phyloP scores from a whole-genome alignment of 352 stramenopile genomes.

The Phytopythium chamaehyphon region DNA sequence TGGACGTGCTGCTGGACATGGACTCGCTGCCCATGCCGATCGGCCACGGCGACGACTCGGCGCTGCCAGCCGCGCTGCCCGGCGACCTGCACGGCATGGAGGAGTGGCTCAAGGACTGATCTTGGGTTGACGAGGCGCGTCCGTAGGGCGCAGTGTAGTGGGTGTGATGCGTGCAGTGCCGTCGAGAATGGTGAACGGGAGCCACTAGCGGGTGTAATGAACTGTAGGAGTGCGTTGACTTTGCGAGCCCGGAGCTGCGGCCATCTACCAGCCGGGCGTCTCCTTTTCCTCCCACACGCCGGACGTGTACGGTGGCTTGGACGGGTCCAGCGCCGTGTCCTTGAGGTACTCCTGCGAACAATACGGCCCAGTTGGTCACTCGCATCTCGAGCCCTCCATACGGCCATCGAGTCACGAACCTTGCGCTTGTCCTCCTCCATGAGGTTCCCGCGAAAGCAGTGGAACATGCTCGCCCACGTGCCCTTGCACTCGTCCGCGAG shows the following conservation, averaged over 20 bases:
- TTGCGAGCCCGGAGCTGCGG: not conserved
- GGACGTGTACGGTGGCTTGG: conserved; percentile 41
- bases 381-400: too few species aligned
- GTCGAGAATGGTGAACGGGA: not conserved
- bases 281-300: conserved; percentile 69
- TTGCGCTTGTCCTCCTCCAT: conserved; percentile 73
- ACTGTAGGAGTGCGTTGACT: not conserved
- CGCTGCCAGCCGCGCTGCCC: conserved; percentile 45
- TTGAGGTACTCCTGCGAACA: conserved; percentile 51
- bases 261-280: conserved; percentile 56
- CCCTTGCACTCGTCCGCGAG: conserved; percentile 74
- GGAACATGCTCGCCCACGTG: conserved; percentile 78
- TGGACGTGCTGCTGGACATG: conserved; percentile 57
- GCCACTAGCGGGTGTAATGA: too few species aligned
- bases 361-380: too few species aligned
- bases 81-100: conserved; percentile 77
- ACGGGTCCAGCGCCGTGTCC: conserved; percentile 58
- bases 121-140: conserved; percentile 6
- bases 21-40: conserved; percentile 68
- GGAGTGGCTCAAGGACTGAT: conserved; percentile 74
- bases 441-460: conserved; percentile 72
- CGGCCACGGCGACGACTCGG: conserved; percentile 40
- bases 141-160: not conserved
- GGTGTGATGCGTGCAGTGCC: conserved; percentile 1
- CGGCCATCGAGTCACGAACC: too few species aligned